Percentiles rank a stretch among this genome's conserved stretches.
phyloP scores from a whole-genome alignment of 805 yeast genomes.

The Teunomyces tritomae region DNA sequence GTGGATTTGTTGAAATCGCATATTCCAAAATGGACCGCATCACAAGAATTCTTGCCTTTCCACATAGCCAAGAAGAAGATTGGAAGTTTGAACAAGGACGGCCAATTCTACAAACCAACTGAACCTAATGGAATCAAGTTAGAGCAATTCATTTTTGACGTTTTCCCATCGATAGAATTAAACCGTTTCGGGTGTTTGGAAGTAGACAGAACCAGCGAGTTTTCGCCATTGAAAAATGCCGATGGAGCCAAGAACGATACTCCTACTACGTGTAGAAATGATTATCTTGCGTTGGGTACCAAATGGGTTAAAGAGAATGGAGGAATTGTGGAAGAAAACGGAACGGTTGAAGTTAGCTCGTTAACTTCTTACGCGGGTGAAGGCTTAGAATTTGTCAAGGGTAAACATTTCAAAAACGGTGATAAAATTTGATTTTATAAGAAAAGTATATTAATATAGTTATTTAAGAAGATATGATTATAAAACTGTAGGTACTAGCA shows the following conservation, averaged over 20 bases:
- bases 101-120: conserved; percentile 55
- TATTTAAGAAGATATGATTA: not conserved
- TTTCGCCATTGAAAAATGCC: conserved; percentile 92
- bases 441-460: not conserved
- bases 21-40: conserved; percentile 68
- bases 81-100: conserved; percentile 51
- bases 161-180: conserved; percentile 75
- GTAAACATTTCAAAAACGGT: conserved; percentile 37
- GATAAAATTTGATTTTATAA: conserved; percentile 18
- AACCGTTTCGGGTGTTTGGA: conserved; percentile 84
- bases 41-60: conserved; percentile 73
- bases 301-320: conserved; percentile 73
- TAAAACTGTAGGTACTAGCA: not conserved
- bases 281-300: conserved; percentile 64
- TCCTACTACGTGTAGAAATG: conserved; percentile 74
- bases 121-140: conserved; percentile 88
- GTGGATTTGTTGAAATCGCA: conserved; percentile 61
- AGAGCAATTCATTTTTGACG: conserved; percentile 96
- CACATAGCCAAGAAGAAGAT: conserved; percentile 94
- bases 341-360: conserved; percentile 74
- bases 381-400: conserved; percentile 57
- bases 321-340: conserved; percentile 50
- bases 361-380: conserved; percentile 74
- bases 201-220: conserved; percentile 81
- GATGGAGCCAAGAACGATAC: conserved; percentile 80